These are phyloP conservation scores for Ceratobasidium sp. DNA, from an alignment of 1,284 basidiomycete species.

Conservation along the genomic window DNA sequence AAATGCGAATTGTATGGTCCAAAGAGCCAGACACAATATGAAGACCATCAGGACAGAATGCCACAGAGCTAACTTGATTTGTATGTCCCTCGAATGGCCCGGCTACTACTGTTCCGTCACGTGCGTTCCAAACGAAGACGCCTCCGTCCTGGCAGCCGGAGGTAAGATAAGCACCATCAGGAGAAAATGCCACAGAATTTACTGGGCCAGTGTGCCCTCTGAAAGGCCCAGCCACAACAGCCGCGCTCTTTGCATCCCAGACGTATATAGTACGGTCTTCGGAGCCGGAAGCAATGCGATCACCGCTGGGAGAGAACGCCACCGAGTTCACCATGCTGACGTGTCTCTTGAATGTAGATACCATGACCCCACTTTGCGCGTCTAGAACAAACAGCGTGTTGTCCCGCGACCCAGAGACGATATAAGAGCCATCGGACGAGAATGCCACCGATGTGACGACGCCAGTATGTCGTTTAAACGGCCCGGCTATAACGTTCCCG, in stretches of 20 bases:
- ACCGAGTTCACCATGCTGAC: background rate
- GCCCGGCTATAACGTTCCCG: no score
- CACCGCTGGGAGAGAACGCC: background rate
- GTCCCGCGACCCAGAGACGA: background rate
- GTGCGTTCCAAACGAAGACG: slow-evolving; percentile 44
- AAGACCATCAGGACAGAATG: slow-evolving; percentile 40
- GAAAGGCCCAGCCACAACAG: background rate
- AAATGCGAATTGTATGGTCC: slow-evolving; percentile 34
- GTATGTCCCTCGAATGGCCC: slow-evolving; percentile 33
- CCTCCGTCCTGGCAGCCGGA: slow-evolving; percentile 33
- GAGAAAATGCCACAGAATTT: slow-evolving; percentile 56
- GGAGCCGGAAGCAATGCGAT: background rate
- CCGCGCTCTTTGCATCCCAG: background rate
- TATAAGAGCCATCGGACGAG: background rate
- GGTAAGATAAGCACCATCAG: slow-evolving; percentile 53
- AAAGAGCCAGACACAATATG: slow-evolving; percentile 35
- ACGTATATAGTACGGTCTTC: background rate
- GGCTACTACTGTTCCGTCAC: background rate
- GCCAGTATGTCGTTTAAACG: no score
- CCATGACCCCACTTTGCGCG: no score
- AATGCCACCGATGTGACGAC: background rate
- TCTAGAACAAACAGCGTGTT: no score
- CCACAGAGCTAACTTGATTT: background rate
- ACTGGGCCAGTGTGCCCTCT: slow-evolving; percentile 1
- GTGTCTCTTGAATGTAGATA: no score